These are phyloP conservation scores for Sequoiadendron giganteum DNA, from an alignment of 75 land plant species.

Conservation along the genomic window DNA sequence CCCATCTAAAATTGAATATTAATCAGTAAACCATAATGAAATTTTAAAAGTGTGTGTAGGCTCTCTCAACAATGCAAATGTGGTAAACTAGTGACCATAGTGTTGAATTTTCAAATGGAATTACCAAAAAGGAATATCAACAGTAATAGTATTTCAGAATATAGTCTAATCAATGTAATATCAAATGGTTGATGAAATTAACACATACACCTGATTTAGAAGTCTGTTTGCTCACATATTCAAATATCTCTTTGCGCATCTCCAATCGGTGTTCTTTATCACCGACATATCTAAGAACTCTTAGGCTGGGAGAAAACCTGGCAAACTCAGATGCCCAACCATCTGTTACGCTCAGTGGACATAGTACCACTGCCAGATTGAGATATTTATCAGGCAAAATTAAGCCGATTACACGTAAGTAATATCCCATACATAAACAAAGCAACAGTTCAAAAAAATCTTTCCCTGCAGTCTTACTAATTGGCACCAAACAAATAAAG, in stretches of 20 bases:
- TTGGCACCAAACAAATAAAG: constrained; percentile 1
- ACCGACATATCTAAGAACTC: constrained; percentile 73
- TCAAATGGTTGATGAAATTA: neutral
- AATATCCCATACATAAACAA: neutral
- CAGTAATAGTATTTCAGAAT: neutral
- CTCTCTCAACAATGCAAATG: neutral
- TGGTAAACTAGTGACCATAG: neutral
- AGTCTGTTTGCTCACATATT: constrained; percentile 42
- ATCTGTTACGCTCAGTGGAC: constrained; percentile 89
- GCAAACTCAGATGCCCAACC: constrained; percentile 80
- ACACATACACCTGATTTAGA: constrained; percentile 42
- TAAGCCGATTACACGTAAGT: neutral
- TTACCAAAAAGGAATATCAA: neutral
- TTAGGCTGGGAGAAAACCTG: constrained; percentile 60
- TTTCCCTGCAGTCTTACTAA: neutral
- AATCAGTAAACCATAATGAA: neutral
- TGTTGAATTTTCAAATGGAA: neutral
- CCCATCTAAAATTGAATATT: neutral
- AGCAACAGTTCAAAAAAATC: neutral
- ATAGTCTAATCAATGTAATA: neutral
- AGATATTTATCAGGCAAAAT: neutral
- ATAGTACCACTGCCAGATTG: constrained; percentile 68
- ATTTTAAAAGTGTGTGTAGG: neutral
- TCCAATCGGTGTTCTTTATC: constrained; percentile 53
- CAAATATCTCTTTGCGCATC: constrained; percentile 46